These are phyloP conservation scores for Colletotrichum musicola DNA, from an alignment of 2,329 filamentous ascomycete species.

Conservation along the genomic window DNA sequence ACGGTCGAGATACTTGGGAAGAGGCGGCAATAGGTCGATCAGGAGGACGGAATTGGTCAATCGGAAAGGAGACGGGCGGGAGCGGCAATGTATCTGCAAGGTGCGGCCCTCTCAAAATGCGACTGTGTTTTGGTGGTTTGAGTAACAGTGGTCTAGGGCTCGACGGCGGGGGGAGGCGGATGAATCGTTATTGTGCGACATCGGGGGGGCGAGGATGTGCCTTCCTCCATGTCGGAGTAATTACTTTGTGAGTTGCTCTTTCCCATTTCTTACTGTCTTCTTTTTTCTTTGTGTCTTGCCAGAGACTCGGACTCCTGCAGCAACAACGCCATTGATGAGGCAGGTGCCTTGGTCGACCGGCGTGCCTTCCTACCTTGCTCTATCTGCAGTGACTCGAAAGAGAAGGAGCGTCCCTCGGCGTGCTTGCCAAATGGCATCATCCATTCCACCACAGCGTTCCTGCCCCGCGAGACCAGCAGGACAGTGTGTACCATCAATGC, in stretches of 20 bases:
- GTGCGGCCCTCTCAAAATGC: slow-evolving; percentile 24
- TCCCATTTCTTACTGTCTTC: neutral
- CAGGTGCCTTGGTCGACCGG: neutral
- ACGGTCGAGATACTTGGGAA: slow-evolving; percentile 26
- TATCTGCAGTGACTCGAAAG: neutral
- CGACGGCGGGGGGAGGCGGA: too few relatives aligned
- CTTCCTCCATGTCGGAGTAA: too few relatives aligned
- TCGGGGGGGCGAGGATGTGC: neutral
- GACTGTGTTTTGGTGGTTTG: slow-evolving; percentile 17
- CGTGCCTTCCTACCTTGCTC: too few relatives aligned
- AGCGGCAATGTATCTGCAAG: slow-evolving; percentile 30
- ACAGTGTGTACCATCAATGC: neutral
- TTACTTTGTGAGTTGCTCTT: too few relatives aligned
- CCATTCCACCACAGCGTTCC: slow-evolving; percentile 12
- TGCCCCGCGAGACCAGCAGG: slow-evolving; percentile 24
- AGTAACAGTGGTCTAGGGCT: too few relatives aligned
- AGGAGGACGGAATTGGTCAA: slow-evolving; percentile 19
- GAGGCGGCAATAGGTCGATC: neutral
- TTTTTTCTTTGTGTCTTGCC: neutral
- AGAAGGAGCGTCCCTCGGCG: neutral
- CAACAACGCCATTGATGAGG: too few relatives aligned
- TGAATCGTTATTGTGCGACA: neutral
- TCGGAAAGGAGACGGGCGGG: neutral
- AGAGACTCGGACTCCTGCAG: too few relatives aligned
- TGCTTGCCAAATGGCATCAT: slow-evolving; percentile 23